Base-by-base conservation (phyloP, 2,329 filamentous ascomycete genomes). In the Monilinia laxa region DNA sequence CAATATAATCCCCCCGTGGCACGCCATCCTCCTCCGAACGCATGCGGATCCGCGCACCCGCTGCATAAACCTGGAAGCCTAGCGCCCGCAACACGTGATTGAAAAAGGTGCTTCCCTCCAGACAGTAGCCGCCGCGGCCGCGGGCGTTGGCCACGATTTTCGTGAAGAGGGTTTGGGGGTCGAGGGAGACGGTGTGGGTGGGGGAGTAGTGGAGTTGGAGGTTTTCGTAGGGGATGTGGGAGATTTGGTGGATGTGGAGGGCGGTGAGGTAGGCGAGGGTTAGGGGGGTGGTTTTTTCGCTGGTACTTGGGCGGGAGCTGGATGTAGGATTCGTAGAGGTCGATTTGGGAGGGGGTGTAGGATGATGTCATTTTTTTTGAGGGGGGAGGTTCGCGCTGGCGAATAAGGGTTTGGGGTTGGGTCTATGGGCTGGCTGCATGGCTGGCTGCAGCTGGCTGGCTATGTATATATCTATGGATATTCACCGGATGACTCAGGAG, bases 61-160 rank as follows among this genome's bases (percentile, higher is more conserved):
- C 81, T 0, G 83, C 80, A 73, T 87, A 88, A 0, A 84, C 81
- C 20, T 77, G 73, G 63, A 83, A 87, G 1, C 83, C 83, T n/a
- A 86, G 71, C 2, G 77, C 81, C 23, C 80, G 76, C 5, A 87
- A 77, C 16, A 85, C 75, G 69, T 84, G 78, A 70, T 82, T 80
- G 70, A 87, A 85, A 25, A 88, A 79, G 53, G 85, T 79, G 64
- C 79, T 82, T 35, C 80, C 79, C 72, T 87, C 85, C 80, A 88
- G 84, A 76, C 85, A 88, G 74, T 88, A 88, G 0, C 86, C 85
- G 23, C 86, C 86, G 63, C 80, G 73, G 4, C 80, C 77, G 63
- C 72, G 66, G 12, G 67, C 68, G 57, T 72, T 60, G 1, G 31
- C 58, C 3, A 75, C 69, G 18, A 74, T 73, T 60, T 76, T 76